Percentiles rank a stretch among this genome's conserved stretches.
Evolutionary conservation across 2,329 filamentous ascomycete genomes (phyloP).

Genomic region (Sarocladium strictum): DNA sequence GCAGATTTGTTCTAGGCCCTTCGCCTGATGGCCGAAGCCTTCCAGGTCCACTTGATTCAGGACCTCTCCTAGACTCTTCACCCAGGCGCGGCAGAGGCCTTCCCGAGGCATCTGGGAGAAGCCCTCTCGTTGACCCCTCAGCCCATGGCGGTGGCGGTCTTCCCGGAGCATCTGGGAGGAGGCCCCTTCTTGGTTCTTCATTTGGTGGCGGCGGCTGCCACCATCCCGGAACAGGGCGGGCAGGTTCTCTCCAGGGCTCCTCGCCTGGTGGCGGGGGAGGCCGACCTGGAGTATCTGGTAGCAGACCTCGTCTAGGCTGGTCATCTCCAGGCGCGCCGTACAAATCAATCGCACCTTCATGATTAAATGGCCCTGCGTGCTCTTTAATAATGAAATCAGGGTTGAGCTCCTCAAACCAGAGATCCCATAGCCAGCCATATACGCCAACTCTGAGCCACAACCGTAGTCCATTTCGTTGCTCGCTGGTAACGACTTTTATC

Average conservation of each 20-base stretch:
- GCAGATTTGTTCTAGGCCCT: background rate
- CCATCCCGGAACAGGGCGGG: background rate
- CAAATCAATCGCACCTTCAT: background rate
- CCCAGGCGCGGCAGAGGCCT: background rate
- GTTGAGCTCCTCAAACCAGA: background rate
- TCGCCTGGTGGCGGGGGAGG: background rate
- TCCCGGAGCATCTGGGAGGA: background rate
- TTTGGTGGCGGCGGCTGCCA: background rate
- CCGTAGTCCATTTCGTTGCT: background rate
- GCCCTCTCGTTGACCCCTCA: background rate
- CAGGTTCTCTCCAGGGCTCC: background rate
- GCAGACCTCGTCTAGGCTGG: background rate
- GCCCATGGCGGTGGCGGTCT: background rate
- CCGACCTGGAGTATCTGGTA: background rate
- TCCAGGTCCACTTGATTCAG: background rate
- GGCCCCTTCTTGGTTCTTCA: background rate
- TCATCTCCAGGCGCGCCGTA: background rate
- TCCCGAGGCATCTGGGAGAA: background rate
- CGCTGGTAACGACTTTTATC: background rate
- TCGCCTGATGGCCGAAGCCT: background rate
- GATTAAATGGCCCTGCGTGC: background rate
- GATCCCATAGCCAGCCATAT: background rate
- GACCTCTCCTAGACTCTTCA: background rate
- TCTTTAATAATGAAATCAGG: background rate
- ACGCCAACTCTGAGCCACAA: constrained; percentile 1